Evolutionary conservation across 108 stramenopile genomes (phyloP), one percentile per base, ranked within the genome.

Genomic region (Phaeodactylum tricornutum): DNA sequence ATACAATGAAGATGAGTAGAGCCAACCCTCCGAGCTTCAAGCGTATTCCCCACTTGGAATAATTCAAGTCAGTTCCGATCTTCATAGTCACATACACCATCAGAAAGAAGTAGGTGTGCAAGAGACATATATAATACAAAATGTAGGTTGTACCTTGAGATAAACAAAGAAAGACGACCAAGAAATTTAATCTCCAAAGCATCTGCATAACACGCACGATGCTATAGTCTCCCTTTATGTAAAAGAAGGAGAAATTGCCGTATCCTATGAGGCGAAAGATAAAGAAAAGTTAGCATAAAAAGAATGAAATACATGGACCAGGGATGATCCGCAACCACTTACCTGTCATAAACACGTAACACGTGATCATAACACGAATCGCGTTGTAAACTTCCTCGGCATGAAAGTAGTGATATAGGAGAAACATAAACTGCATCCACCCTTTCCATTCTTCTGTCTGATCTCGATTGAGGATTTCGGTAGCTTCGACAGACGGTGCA

Each of bases 371-470:
- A 55, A 97, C 80, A 28, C 97, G 92, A 58, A 97, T 86, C 11
- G 78, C 40, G 54, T 97, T 98, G 82, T 97, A 96, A 17, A 95
- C 78, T 57, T 95, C 88, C 55, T 69, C 87, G 1, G 94, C 96
- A 46, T 89, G 79, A 66, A 92, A 94, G 72, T 98, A 98, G 50
- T 98, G 95, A 71, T 96, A 98, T 9, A 97, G 69, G 30, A 98
- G 61, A 59, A 98, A 97, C 59, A 94, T 89, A 57, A 92, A 93
- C 72, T 97, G 96, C 98, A 98, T 98, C 87, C 87, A 90, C 32
- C 83, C 89, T 53, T 98, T 98, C 98, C 98, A 98, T 61, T 98
- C 98, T 54, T 97, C 95, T 0, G 98, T 98, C 62, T 98, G 98
- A 58, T 96, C 77, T 43, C 96, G 79, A 72, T 96, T 95, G 14